Evolutionary conservation across 202 grass and related monocot genomes (phyloP), one percentile per base, ranked within the genome.

Genomic region (Brachypodium distachyon): DNA sequence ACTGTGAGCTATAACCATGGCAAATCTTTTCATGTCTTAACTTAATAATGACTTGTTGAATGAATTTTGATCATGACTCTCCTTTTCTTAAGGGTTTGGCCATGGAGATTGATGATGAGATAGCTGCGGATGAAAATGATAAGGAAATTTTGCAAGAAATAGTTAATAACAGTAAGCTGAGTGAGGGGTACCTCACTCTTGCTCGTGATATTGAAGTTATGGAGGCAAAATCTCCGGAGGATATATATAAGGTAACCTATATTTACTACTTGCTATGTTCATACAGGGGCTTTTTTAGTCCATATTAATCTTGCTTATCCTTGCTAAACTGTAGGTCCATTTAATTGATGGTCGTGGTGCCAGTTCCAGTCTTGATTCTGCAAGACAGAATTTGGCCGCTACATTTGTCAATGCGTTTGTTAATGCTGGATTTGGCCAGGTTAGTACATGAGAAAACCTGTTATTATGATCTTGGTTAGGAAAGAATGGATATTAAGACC

Each of bases 361-460:
- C 53, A 96, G 92, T 67, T 95, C 96, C 59, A 99, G 85, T 82
- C 85, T 99, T 77, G 96, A 99, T 93, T 99, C 92, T 60, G 96
- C 96, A 79, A 86, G 96, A 77, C 92, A 99, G 81, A 99, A 99
- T 87, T 74, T 99, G 47, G 96, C 92, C 19, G 92, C 89, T 23
- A 99, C 96, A 60, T 99, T 99, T 77, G 96, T 96, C n/a, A 99
- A 99, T 83, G 96, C 96, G 85, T 99, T 99, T 23, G 92, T 99
- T 39, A 99, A 99, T 89, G 96, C 96, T 81, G 96, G 96, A 48
- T 99, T 99, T 77, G 96, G 96, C 64, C 87, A 93, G 96, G 96
- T 99, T 87, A 79, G 60, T 51, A 48, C 65, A 83, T 68, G 66
- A 68, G 59, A 53, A 49, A 25, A 53, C 14, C 21, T 34, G 74